phyloP scores from a whole-genome alignment of 805 yeast species.

The Lachancea quebecensis region DNA sequence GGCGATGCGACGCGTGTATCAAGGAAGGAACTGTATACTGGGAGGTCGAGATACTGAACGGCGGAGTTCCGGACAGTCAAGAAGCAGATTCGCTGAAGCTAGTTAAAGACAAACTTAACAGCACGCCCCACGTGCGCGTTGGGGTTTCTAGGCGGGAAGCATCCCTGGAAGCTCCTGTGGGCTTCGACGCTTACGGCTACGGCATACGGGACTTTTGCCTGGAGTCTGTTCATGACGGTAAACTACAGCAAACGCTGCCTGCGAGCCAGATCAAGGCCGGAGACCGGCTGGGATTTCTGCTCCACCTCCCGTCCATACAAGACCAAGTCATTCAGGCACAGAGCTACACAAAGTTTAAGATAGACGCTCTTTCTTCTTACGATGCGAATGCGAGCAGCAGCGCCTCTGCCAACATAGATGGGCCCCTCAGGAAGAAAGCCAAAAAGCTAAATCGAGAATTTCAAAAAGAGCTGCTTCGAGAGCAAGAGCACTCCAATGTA shows the following conservation, averaged over 20 bases:
- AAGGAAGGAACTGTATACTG: slow-evolving; percentile 76
- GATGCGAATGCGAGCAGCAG: neutral
- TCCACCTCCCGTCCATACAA: slow-evolving; percentile 54
- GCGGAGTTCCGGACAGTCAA: slow-evolving; percentile 31
- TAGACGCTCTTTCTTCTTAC: slow-evolving; percentile 20
- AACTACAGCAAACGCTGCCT: slow-evolving; percentile 38
- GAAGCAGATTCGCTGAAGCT: slow-evolving; percentile 12
- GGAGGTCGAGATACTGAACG: slow-evolving; percentile 55
- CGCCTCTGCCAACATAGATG: slow-evolving; percentile 3
- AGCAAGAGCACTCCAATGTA: slow-evolving; percentile 37
- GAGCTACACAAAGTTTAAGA: slow-evolving; percentile 31
- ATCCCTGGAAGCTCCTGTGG: slow-evolving; percentile 88
- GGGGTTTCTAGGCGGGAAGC: slow-evolving; percentile 87
- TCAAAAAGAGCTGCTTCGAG: slow-evolving; percentile 25
- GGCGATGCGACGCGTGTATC: slow-evolving; percentile 65
- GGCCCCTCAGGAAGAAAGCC: slow-evolving; percentile 7
- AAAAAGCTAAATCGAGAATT: slow-evolving; percentile 20
- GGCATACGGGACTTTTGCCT: slow-evolving; percentile 79
- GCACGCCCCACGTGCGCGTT: slow-evolving; percentile 57
- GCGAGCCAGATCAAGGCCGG: slow-evolving; percentile 52
- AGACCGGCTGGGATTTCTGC: slow-evolving; percentile 74
- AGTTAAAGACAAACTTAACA: slow-evolving; percentile 26
- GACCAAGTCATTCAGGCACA: slow-evolving; percentile 39
- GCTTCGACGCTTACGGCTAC: slow-evolving; percentile 90
- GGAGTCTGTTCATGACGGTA: slow-evolving; percentile 55